A percentile compares a stretch with the other conserved stretches of the same genome.
These are phyloP conservation scores for Aspergillus saccharolyticus DNA, from an alignment of 495 filamentous ascomycete species.

Conservation along the genomic window DNA sequence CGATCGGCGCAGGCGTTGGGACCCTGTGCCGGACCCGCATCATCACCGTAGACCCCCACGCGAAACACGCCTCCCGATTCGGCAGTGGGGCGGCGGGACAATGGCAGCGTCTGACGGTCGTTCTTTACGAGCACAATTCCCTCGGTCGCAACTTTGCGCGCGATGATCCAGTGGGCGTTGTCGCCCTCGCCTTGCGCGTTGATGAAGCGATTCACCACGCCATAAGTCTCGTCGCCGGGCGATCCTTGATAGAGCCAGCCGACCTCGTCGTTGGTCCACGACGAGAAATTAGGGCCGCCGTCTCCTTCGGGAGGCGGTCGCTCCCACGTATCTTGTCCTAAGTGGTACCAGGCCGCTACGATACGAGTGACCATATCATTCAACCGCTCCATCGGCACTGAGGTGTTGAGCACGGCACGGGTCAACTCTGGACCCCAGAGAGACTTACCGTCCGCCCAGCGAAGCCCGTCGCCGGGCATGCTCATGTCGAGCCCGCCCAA, in stretches of 20 bases:
- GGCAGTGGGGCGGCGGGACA: slow-evolving; percentile 50
- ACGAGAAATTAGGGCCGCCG: slow-evolving; percentile 83
- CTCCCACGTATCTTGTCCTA: slow-evolving; percentile 71
- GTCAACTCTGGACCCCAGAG: slow-evolving; percentile 80
- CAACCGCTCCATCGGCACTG: slow-evolving; percentile 73
- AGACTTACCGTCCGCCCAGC: slow-evolving; percentile 70
- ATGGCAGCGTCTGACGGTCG: slow-evolving; percentile 54
- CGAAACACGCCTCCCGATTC: slow-evolving; percentile 40
- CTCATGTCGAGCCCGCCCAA: slow-evolving; percentile 87
- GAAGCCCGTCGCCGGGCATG: slow-evolving; percentile 87
- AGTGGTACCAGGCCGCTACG: slow-evolving; percentile 88
- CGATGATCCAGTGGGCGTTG: slow-evolving; percentile 63
- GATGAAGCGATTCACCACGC: slow-evolving; percentile 72
- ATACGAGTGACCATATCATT: slow-evolving; percentile 94
- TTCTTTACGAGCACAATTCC: slow-evolving; percentile 88
- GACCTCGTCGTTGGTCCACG: slow-evolving; percentile 70
- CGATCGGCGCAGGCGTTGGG: slow-evolving; percentile 75
- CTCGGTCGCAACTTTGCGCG: slow-evolving; percentile 71
- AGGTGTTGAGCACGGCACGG: slow-evolving; percentile 72
- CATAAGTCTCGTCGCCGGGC: slow-evolving; percentile 44
- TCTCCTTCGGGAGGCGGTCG: slow-evolving; percentile 52
- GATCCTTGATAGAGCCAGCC: slow-evolving; percentile 64
- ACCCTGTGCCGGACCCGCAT: slow-evolving; percentile 63
- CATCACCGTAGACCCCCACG: slow-evolving; percentile 81
- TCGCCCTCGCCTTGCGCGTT: slow-evolving; percentile 59